phyloP scores from a whole-genome alignment of 2,329 filamentous ascomycete genomes.

The Alternaria viburni region DNA sequence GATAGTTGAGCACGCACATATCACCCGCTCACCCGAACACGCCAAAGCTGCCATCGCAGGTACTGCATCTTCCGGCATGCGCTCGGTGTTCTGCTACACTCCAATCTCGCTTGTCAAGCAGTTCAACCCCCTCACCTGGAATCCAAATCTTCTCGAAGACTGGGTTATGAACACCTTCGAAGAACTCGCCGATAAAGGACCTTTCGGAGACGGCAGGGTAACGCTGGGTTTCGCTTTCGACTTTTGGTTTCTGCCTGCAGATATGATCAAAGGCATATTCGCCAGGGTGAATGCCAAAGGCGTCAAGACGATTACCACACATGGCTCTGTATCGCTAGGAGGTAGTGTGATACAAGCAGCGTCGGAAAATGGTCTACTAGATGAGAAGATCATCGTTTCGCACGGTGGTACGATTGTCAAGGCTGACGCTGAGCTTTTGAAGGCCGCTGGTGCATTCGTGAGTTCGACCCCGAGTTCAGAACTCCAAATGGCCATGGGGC shows the following conservation, averaged over 20 bases:
- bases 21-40: slow-evolving; percentile 48
- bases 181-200: slow-evolving; percentile 39
- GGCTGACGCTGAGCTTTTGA: slow-evolving; percentile 47
- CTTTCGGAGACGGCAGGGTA: slow-evolving; percentile 43
- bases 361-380: slow-evolving; percentile 48
- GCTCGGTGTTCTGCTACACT: slow-evolving; percentile 53
- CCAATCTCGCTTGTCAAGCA: slow-evolving; percentile 39
- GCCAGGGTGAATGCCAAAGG: slow-evolving; percentile 43
- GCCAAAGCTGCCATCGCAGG: slow-evolving; percentile 48
- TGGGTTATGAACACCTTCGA: slow-evolving; percentile 49
- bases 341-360: slow-evolving; percentile 28
- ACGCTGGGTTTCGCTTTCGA: slow-evolving; percentile 55
- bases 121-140: slow-evolving; percentile 57
- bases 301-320: slow-evolving; percentile 53
- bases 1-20: slow-evolving; percentile 60
- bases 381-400: slow-evolving; percentile 52
- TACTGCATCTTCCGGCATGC: slow-evolving; percentile 53
- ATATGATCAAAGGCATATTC: slow-evolving; percentile 49
- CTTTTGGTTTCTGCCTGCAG: slow-evolving; percentile 48
- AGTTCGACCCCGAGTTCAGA: slow-evolving; percentile 59
- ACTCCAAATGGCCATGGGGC: slow-evolving; percentile 55
- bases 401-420: slow-evolving; percentile 46
- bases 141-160: slow-evolving; percentile 55
- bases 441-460: slow-evolving; percentile 45
- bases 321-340: slow-evolving; percentile 33